These are phyloP conservation scores for Naematelia encephala DNA, from an alignment of 768 basidiomycete genomes.

Conservation along the genomic window DNA sequence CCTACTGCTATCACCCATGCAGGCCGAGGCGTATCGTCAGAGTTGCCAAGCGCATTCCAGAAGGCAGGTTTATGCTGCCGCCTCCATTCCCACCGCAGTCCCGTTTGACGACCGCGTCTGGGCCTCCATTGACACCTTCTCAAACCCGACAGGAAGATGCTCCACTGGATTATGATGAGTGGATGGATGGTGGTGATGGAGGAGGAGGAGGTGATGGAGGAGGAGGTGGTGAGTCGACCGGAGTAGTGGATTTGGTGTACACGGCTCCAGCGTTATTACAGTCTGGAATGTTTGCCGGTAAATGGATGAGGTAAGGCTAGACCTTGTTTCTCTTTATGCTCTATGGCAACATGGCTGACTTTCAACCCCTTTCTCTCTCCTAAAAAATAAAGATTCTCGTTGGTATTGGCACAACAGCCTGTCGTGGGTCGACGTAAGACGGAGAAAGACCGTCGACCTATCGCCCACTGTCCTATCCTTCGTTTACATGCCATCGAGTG, in stretches of 20 bases:
- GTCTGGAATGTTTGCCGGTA: conserved; percentile 22
- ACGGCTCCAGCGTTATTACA: conserved; percentile 11
- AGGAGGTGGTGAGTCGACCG: not conserved
- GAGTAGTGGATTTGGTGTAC: conserved; percentile 3
- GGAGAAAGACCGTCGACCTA: conserved; percentile 42
- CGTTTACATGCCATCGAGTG: conserved; percentile 30
- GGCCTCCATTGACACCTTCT: not conserved
- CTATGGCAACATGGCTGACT: not conserved
- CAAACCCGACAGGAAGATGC: not conserved
- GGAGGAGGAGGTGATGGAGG: not conserved
- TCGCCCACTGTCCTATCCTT: conserved; percentile 41
- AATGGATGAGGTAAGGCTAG: conserved; percentile 14
- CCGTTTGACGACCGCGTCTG: not conserved
- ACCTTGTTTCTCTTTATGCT: not conserved
- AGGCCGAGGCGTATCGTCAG: not conserved
- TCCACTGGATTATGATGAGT: not conserved
- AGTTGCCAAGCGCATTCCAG: not conserved
- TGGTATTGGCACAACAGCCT: conserved; percentile 38
- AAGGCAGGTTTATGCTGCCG: conserved; percentile 3
- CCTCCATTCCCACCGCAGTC: conserved; percentile 6
- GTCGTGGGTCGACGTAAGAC: conserved; percentile 36
- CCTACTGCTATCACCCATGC: not conserved
- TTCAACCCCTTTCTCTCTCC: not conserved
- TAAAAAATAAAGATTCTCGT: conserved; percentile 14
- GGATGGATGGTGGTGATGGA: not conserved